phyloP scores from a whole-genome alignment of 306 rosid genomes.

The Cotoneaster glaucophyllus region DNA sequence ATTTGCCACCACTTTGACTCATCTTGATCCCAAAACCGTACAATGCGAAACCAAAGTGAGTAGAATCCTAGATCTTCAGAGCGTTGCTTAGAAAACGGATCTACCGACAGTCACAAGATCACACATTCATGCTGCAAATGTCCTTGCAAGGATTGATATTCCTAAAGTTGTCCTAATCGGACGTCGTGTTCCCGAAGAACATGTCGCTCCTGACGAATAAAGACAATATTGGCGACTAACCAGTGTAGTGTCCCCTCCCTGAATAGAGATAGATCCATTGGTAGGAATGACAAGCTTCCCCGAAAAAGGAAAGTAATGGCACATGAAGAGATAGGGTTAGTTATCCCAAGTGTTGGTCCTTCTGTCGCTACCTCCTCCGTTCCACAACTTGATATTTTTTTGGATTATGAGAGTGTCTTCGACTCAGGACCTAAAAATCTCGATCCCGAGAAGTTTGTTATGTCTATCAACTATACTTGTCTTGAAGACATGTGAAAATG shows the following conservation, averaged over 20 bases:
- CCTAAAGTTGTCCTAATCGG: not conserved
- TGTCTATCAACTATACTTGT: not conserved
- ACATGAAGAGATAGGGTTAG: not conserved
- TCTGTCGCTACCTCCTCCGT: not conserved
- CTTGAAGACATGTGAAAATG: no score
- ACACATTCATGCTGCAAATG: no score
- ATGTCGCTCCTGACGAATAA: not conserved
- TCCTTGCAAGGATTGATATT: no score
- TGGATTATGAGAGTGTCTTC: no score
- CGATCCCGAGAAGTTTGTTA: no score
- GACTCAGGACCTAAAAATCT: no score
- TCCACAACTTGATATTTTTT: not conserved
- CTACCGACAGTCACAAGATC: no score
- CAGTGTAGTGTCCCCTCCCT: not conserved
- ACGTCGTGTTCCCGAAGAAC: not conserved
- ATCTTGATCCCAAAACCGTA: not conserved
- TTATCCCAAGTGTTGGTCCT: not conserved
- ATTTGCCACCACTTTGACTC: not conserved
- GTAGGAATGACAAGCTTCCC: not conserved
- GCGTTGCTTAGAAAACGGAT: not conserved
- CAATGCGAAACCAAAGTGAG: not conserved
- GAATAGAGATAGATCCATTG: not conserved
- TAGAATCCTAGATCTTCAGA: not conserved
- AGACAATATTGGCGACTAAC: not conserved
- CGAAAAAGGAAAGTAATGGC: not conserved